These are phyloP conservation scores for Solanum piurae DNA, from an alignment of 257 asterid species.

Conservation along the genomic window DNA sequence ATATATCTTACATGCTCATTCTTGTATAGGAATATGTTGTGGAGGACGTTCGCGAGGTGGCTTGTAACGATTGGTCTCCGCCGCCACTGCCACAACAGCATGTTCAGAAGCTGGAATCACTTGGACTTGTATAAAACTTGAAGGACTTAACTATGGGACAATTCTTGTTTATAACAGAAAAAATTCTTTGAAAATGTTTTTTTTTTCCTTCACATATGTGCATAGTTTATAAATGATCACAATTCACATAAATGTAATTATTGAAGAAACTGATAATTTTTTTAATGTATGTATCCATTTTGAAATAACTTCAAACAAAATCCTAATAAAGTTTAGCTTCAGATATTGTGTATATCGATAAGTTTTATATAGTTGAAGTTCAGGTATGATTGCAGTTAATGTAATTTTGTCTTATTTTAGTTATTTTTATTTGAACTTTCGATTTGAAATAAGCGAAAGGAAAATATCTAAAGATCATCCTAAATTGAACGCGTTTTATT, in stretches of 20 bases:
- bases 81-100: slow-evolving; percentile 78
- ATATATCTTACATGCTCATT: not conserved
- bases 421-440: not conserved
- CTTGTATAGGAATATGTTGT: slow-evolving; percentile 73
- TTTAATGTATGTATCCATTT: not conserved
- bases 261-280: not conserved
- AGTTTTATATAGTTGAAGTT: not conserved
- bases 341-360: not conserved
- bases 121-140: slow-evolving; percentile 60
- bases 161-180: not conserved
- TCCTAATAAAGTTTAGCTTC: not conserved
- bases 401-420: not conserved
- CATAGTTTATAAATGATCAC: not conserved
- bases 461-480: not conserved
- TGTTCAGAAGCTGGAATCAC: slow-evolving; percentile 74
- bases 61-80: slow-evolving; percentile 68
- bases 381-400: accelerated
- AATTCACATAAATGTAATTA: not conserved
- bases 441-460: not conserved
- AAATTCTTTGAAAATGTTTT: not conserved
- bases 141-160: not conserved
- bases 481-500: not conserved
- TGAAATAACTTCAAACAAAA: not conserved
- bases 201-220: not conserved
- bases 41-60: slow-evolving; percentile 84